These are phyloP conservation scores for Trametes cubensis DNA, from an alignment of 768 basidiomycete genomes.

Conservation along the genomic window DNA sequence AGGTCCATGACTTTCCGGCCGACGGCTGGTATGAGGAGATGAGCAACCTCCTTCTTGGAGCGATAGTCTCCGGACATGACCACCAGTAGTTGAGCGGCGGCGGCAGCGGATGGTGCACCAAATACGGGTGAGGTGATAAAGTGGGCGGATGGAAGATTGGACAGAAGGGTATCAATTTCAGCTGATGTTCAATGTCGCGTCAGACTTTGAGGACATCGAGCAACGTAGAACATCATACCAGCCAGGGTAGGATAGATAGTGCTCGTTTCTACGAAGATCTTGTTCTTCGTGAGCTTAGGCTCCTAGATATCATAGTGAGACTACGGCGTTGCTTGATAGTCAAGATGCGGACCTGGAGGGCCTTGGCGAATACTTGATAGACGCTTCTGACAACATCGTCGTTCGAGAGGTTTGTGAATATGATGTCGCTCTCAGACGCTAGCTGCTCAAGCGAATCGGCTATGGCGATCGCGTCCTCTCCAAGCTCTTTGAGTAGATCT, in stretches of 20 bases:
- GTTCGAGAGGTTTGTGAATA: constrained; percentile 72
- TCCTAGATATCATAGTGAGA: constrained; percentile 27
- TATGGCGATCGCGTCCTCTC: constrained; percentile 53
- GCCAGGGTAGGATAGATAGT: constrained; percentile 53
- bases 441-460: constrained; percentile 62
- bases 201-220: no score
- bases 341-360: constrained; percentile 51
- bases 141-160: constrained; percentile 56
- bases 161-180: constrained; percentile 70
- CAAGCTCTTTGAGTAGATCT: constrained; percentile 57
- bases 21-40: constrained; percentile 78
- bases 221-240: constrained; percentile 38
- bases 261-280: constrained; percentile 85
- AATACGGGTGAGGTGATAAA: constrained; percentile 82
- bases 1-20: constrained; percentile 80
- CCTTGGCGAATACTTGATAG: constrained; percentile 61
- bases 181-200: constrained; percentile 38
- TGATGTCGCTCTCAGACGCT: constrained; percentile 68
- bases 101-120: constrained; percentile 68
- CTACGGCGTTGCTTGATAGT: neutral
- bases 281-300: constrained; percentile 49
- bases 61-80: constrained; percentile 81
- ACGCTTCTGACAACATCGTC: constrained; percentile 70
- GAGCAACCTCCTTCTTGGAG: constrained; percentile 78
- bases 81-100: constrained; percentile 65